A percentile compares a stretch with the other conserved stretches of the same genome.
Conservation (phyloP, 2,329 filamentous ascomycete genomes). For the Beauveria sp. region DNA sequence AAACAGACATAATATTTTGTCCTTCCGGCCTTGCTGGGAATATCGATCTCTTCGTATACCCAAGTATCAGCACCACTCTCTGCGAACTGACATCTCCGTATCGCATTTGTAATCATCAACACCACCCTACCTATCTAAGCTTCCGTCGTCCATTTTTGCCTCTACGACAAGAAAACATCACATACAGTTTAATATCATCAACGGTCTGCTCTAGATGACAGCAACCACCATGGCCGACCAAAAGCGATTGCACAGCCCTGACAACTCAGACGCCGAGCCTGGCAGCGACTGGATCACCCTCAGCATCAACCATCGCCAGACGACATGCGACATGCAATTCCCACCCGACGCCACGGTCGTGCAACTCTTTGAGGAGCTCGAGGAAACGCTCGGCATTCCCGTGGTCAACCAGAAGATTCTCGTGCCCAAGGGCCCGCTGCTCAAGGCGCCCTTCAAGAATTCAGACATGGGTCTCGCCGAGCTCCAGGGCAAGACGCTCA, state of each 20-base stretch:
- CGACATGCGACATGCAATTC: slow-evolving; percentile 36
- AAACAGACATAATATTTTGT: not conserved
- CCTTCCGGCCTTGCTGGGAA: no score
- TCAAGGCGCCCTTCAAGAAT: slow-evolving; percentile 58
- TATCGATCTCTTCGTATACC: not conserved
- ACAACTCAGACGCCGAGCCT: slow-evolving; percentile 14
- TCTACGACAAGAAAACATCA: not conserved
- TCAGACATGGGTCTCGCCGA: slow-evolving; percentile 40
- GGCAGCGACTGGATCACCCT: slow-evolving; percentile 32
- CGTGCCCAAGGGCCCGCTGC: slow-evolving; percentile 55
- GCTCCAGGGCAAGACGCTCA: slow-evolving; percentile 52
- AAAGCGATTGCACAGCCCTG: not conserved
- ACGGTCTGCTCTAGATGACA: not conserved
- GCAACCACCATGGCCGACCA: slow-evolving; percentile 11
- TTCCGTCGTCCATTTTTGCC: not conserved
- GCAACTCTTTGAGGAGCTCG: slow-evolving; percentile 55
- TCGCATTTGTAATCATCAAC: slow-evolving; percentile 8
- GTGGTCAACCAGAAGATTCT: slow-evolving; percentile 60
- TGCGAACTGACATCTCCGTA: not conserved
- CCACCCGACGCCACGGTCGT: slow-evolving; percentile 38
- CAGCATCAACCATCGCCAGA: slow-evolving; percentile 39
- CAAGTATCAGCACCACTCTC: not conserved
- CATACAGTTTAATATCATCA: not conserved
- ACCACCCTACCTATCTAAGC: not conserved
- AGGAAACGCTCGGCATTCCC: slow-evolving; percentile 50